Conservation (phyloP, 2,329 filamentous ascomycete species). For the Huntiella abstrusa region DNA sequence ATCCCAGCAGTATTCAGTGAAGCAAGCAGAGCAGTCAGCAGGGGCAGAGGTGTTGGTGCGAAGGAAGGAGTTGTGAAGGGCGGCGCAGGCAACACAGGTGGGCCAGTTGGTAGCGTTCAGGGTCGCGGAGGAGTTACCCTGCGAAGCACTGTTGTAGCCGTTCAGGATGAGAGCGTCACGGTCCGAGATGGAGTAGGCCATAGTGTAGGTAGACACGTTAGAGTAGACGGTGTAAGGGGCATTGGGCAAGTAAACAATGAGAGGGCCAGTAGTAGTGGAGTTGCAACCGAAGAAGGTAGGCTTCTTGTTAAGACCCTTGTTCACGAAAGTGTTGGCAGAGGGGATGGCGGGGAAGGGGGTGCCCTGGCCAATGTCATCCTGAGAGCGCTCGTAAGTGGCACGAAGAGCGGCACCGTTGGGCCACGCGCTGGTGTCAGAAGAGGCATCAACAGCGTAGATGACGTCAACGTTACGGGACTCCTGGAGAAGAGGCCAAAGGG, state of each 20-base stretch:
- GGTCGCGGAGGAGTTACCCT: slow-evolving; percentile 62
- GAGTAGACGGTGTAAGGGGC: slow-evolving; percentile 56
- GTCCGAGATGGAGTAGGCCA: slow-evolving; percentile 41
- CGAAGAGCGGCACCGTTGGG: slow-evolving; percentile 41
- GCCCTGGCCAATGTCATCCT: slow-evolving; percentile 28
- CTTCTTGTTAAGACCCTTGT: slow-evolving; percentile 36
- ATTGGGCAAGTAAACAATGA: slow-evolving; percentile 80
- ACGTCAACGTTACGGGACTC: slow-evolving; percentile 36
- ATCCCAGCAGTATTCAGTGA: slow-evolving; percentile 78
- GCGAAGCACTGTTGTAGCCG: slow-evolving; percentile 67
- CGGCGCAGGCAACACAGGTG: slow-evolving; percentile 71
- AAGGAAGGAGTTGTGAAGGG: slow-evolving; percentile 56
- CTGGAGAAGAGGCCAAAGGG: slow-evolving; percentile 44
- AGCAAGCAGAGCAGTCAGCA: slow-evolving; percentile 55
- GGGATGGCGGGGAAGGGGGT: slow-evolving; percentile 41
- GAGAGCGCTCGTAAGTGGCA: slow-evolving; percentile 37
- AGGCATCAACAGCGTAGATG: slow-evolving; percentile 46
- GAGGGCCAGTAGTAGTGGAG: slow-evolving; percentile 35
- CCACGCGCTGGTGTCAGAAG: slow-evolving; percentile 40
- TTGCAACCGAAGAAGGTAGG: slow-evolving; percentile 48
- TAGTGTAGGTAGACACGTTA: slow-evolving; percentile 64
- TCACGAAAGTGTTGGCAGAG: slow-evolving; percentile 33
- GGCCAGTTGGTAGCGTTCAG: slow-evolving; percentile 40
- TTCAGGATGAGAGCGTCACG: slow-evolving; percentile 73
- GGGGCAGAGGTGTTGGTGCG: slow-evolving; percentile 53